Percentiles rank a stretch among this genome's conserved stretches.
These are phyloP conservation scores for Rhodotorula babjevae DNA, from an alignment of 768 basidiomycete species.

Conservation along the genomic window DNA sequence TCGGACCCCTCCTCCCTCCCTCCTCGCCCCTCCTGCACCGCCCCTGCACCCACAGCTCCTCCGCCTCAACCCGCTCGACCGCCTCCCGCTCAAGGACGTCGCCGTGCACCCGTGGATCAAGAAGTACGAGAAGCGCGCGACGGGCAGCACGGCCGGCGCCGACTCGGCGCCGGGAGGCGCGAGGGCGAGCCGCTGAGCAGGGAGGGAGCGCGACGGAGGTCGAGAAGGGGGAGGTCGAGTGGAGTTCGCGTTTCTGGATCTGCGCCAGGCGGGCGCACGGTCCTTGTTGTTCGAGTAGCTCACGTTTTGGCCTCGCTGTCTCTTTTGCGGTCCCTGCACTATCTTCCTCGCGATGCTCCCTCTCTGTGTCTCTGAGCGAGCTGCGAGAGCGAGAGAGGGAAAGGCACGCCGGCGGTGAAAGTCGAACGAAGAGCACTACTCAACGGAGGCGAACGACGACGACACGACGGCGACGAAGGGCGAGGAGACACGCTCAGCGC, in stretches of 20 bases:
- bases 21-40: conserved; percentile 45
- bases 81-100: conserved; percentile 70
- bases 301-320: too few species aligned
- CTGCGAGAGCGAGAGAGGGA: too few species aligned
- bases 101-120: conserved; percentile 79
- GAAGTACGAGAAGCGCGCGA: conserved; percentile 43
- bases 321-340: too few species aligned
- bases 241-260: too few species aligned
- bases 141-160: not conserved
- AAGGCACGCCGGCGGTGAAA: too few species aligned
- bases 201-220: not conserved
- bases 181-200: not conserved
- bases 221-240: too few species aligned
- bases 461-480: not conserved
- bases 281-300: too few species aligned
- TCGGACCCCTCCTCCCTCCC: too few species aligned
- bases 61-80: conserved; percentile 66
- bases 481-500: not conserved
- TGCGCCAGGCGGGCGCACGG: too few species aligned
- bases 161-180: not conserved
- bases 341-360: too few species aligned
- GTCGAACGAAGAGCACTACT: too few species aligned
- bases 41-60: conserved; percentile 61
- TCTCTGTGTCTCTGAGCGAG: too few species aligned
- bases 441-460: not conserved